Conservation (phyloP, 225 moss, liverwort and hornwort genomes). For the Marchantia polymorpha region DNA sequence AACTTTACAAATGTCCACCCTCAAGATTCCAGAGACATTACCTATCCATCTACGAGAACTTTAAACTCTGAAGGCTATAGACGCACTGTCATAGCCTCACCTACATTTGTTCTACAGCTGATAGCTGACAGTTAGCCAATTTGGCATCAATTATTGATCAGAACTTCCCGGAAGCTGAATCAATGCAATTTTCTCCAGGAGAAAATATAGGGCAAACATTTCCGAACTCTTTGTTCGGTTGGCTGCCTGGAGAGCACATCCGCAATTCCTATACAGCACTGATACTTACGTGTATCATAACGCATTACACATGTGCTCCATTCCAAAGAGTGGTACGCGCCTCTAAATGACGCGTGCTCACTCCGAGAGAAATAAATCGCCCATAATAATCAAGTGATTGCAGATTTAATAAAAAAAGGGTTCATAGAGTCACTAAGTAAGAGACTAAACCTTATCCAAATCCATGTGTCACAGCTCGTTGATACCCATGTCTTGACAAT, state of each 20-base stretch:
- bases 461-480: slow-evolving; percentile 45
- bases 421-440: neutral
- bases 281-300: neutral
- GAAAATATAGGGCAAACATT: neutral
- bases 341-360: too few relatives aligned
- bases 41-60: neutral
- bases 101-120: slow-evolving; percentile 6
- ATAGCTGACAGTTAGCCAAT: neutral
- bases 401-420: neutral
- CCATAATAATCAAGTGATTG: neutral
- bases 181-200: neutral
- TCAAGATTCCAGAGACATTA: neutral
- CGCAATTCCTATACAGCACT: slow-evolving; percentile 1
- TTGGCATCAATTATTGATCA: slow-evolving; percentile 10
- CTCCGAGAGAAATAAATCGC: neutral
- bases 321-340: neutral
- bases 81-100: neutral
- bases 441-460: slow-evolving; percentile 35
- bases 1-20: neutral
- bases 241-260: slow-evolving; percentile 2
- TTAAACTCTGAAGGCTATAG: neutral
- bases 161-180: slow-evolving; percentile 17
- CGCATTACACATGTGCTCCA: neutral
- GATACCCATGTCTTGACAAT: slow-evolving; percentile 61
- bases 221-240: neutral